Evolutionary conservation across 1,139 yeast genomes (phyloP).

Genomic region (Martiniozyma asiatica): DNA sequence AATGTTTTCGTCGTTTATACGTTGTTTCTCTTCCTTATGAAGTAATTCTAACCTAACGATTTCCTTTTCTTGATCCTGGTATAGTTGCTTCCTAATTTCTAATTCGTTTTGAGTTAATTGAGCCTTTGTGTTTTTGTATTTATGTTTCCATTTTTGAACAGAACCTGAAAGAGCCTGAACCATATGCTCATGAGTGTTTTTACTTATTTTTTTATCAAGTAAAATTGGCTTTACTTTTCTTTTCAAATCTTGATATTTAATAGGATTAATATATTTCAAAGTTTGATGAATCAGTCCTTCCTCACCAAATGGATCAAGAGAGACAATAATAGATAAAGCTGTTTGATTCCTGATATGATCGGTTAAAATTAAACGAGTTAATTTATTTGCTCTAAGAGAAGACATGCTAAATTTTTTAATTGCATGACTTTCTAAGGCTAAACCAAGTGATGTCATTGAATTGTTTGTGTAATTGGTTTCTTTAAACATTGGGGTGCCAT

Average conservation of each 20-base stretch:
- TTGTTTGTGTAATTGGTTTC: slow-evolving; percentile 31
- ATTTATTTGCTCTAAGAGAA: slow-evolving; percentile 31
- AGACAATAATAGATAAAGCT: slow-evolving; percentile 31
- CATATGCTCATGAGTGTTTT: slow-evolving; percentile 4
- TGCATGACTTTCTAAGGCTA: slow-evolving; percentile 29
- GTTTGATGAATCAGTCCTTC: slow-evolving; percentile 37
- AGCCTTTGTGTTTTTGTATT: not conserved
- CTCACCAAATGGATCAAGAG: slow-evolving; percentile 56
- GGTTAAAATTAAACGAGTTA: slow-evolving; percentile 34
- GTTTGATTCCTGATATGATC: slow-evolving; percentile 29
- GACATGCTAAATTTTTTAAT: slow-evolving; percentile 27
- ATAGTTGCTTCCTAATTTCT: slow-evolving; percentile 14
- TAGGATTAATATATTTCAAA: slow-evolving; percentile 28
- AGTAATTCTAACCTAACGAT: slow-evolving; percentile 10
- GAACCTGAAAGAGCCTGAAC: no score
- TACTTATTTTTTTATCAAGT: slow-evolving; percentile 3
- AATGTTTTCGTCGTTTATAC: slow-evolving; percentile 8
- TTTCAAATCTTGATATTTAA: slow-evolving; percentile 17
- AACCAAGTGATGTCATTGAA: slow-evolving; percentile 35
- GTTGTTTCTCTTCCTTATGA: slow-evolving; percentile 12
- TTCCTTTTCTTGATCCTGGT: slow-evolving; percentile 14
- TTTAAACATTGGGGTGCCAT: slow-evolving; percentile 26
- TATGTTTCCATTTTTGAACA: not conserved
- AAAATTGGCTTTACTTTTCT: slow-evolving; percentile 9
- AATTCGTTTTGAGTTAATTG: slow-evolving; percentile 8